Percentiles rank a stretch among this genome's conserved stretches.
phyloP scores from a whole-genome alignment of 2,329 filamentous ascomycete genomes.

The Fusarium sp. region DNA sequence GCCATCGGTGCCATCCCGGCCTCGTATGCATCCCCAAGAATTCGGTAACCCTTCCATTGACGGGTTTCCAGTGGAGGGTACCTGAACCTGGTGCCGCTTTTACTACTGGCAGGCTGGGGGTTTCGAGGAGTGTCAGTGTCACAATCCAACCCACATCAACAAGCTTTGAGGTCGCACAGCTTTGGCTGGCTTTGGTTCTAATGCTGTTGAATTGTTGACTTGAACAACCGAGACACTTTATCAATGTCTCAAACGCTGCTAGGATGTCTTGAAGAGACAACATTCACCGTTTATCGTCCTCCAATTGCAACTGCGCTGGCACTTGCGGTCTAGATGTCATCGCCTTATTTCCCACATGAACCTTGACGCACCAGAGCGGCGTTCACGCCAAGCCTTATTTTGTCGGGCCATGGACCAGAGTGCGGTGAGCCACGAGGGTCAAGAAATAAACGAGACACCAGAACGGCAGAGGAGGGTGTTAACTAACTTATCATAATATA shows the following conservation, averaged over 20 bases:
- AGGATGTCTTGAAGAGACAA: neutral
- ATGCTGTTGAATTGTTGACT: neutral
- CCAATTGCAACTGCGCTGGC: neutral
- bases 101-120: neutral
- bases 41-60: slow-evolving; percentile 3
- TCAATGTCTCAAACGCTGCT: neutral
- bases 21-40: slow-evolving; percentile 6
- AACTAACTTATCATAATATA: no score
- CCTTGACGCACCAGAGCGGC: neutral
- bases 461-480: no score
- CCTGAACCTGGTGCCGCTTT: slow-evolving; percentile 5
- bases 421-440: slow-evolving; percentile 4
- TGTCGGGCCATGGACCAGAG: neutral
- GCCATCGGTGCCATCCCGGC: neutral
- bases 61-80: neutral
- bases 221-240: neutral
- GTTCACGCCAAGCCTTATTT: slow-evolving; percentile 7
- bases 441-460: no score
- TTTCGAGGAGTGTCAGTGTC: neutral
- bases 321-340: slow-evolving; percentile 16
- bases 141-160: neutral
- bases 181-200: neutral
- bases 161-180: neutral
- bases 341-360: slow-evolving; percentile 11
- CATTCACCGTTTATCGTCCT: neutral